Conservation (phyloP, 2,329 filamentous ascomycete species). For the Metarhizium rileyi region DNA sequence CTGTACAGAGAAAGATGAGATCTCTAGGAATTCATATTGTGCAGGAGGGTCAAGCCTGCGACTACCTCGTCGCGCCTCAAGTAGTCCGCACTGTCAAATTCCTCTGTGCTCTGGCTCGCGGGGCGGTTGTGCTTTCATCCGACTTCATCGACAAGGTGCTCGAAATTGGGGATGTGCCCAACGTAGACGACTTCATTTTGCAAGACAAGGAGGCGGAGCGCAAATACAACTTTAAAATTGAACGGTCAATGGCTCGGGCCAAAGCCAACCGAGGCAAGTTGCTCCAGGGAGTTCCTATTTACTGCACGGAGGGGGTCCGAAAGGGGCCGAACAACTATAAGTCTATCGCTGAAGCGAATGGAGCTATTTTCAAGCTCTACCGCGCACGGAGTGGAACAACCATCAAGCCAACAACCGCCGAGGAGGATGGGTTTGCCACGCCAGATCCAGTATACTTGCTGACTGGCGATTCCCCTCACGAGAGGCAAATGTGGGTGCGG, state of each 20-base stretch:
- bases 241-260: slow-evolving; percentile 59
- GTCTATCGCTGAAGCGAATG: slow-evolving; percentile 79
- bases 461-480: slow-evolving; percentile 54
- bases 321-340: slow-evolving; percentile 80
- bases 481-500: slow-evolving; percentile 66
- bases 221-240: slow-evolving; percentile 58
- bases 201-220: slow-evolving; percentile 65
- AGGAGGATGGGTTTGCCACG: slow-evolving; percentile 50
- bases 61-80: slow-evolving; percentile 78
- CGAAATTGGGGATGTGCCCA: slow-evolving; percentile 53
- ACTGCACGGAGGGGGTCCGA: slow-evolving; percentile 70
- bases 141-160: slow-evolving; percentile 72
- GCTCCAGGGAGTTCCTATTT: slow-evolving; percentile 66
- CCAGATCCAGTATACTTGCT: slow-evolving; percentile 76
- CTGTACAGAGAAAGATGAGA: slow-evolving; percentile 62
- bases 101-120: slow-evolving; percentile 73
- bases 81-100: slow-evolving; percentile 92
- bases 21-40: slow-evolving; percentile 75
- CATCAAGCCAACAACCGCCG: slow-evolving; percentile 54
- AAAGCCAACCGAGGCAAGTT: slow-evolving; percentile 68
- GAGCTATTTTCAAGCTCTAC: slow-evolving; percentile 72
- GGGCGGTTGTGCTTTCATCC: slow-evolving; percentile 66
- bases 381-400: slow-evolving; percentile 60
- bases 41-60: slow-evolving; percentile 64
- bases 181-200: slow-evolving; percentile 57